Percentiles rank a stretch among this genome's conserved stretches.
Conservation (phyloP, 371 early-diverging fungal genomes). For the Mucor mucedo region DNA sequence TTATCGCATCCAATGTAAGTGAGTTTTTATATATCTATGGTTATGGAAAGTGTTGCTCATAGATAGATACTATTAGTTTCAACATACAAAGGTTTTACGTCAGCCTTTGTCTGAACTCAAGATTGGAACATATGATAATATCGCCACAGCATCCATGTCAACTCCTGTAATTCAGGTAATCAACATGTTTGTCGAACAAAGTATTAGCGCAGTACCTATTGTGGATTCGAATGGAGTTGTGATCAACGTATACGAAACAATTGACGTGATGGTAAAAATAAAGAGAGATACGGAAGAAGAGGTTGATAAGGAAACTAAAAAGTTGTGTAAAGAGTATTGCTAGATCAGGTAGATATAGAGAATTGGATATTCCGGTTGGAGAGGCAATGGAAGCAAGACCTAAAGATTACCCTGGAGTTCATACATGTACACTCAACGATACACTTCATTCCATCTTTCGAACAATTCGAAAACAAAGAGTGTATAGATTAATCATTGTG, state of each 20-base stretch:
- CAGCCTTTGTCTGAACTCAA: conserved; percentile 70
- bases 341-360: conserved; percentile 53
- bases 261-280: conserved; percentile 85
- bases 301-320: conserved; percentile 28
- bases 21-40: not conserved
- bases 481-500: conserved; percentile 91
- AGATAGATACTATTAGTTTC: conserved; percentile 52
- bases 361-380: conserved; percentile 83
- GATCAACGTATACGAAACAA: conserved; percentile 92
- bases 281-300: conserved; percentile 29
- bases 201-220: conserved; percentile 92
- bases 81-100: conserved; percentile 60
- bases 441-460: conserved; percentile 87
- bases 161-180: conserved; percentile 89
- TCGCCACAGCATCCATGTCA: conserved; percentile 78
- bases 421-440: conserved; percentile 87
- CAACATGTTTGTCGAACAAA: conserved; percentile 83
- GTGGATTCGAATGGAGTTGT: conserved; percentile 86
- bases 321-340: conserved; percentile 48
- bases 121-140: conserved; percentile 84
- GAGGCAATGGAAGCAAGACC: conserved; percentile 84
- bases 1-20: conserved; percentile 16
- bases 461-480: conserved; percentile 80
- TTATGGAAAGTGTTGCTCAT: too few relatives aligned
- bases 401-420: conserved; percentile 93